Evolutionary conservation across 2,329 filamentous ascomycete genomes (phyloP), one percentile per base, ranked within the genome.

Genomic region (Ophiostoma ulmi): DNA sequence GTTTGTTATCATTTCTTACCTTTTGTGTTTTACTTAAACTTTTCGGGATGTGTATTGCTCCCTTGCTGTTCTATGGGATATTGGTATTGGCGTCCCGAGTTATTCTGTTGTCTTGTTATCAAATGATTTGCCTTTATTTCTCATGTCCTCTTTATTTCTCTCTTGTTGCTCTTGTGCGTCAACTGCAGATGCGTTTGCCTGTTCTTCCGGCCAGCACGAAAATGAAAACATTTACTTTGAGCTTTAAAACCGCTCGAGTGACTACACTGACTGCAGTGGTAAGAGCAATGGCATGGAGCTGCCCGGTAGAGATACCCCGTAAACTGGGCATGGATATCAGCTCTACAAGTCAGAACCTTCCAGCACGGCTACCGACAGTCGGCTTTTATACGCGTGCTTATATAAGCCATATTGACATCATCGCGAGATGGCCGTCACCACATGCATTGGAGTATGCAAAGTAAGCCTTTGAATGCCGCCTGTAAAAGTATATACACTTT

Each of bases 51-150:
- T 26, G 52, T 36, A 17, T 26, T 63, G 58, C 58, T 63, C 58
- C 58, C 58, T 35, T 63, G 26, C 58, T 63, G 58, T 63, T 63
- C 58, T 35, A 17, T 63, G 58, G 58, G 58, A 35, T 35, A 63
- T 36, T 63, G 58, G 58, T 63, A 35, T 63, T 63, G 58, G 58
- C 58, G 58, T 63, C 58, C 58, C 58, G 58, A 31, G 58, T 63
- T 63, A 36, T 35, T 63, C 58, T 35, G 26, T 63, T 17, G 11
- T 35, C 26, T 63, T 63, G 13, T 63, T n/a, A 48, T 17, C 14
- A 17, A 20, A 4, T n/a, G 44, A 6, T 48, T 58, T 58, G 52
- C 11, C 52, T 26, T 58, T 31, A 31, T 3, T 17, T 44, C 39
- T 44, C 39, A 3, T 5, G 39, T 44, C 14, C 39, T 13, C 10